These are phyloP conservation scores for Aureobasidium sp. DNA, from an alignment of 2,329 filamentous ascomycete genomes.

Conservation along the genomic window DNA sequence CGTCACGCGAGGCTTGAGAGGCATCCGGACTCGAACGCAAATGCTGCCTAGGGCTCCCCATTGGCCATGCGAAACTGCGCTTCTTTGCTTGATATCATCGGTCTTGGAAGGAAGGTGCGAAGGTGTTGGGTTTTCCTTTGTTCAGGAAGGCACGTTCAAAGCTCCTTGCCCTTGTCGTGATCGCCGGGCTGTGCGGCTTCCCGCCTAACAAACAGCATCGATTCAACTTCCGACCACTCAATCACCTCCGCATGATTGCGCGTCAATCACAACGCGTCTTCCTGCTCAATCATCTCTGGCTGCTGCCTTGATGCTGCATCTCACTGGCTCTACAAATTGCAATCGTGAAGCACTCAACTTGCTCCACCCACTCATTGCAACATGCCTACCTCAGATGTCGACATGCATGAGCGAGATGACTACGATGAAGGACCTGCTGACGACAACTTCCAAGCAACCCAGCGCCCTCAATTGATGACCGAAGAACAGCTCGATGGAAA, in stretches of 20 bases:
- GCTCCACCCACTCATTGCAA: slow-evolving; percentile 10
- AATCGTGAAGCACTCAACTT: background rate
- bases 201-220: background rate
- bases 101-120: background rate
- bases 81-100: background rate
- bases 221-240: background rate
- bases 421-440: slow-evolving; percentile 37
- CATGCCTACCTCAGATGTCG: slow-evolving; percentile 23
- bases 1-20: slow-evolving; percentile 18
- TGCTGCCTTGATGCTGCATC: slow-evolving; percentile 2
- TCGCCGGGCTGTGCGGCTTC: background rate
- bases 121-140: background rate
- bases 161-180: background rate
- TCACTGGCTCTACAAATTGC: background rate
- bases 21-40: background rate
- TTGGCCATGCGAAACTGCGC: background rate
- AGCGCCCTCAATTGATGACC: slow-evolving; percentile 25
- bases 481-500: slow-evolving; percentile 44
- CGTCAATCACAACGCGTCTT: background rate
- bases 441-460: slow-evolving; percentile 33
- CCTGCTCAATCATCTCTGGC: background rate
- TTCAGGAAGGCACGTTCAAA: background rate
- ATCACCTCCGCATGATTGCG: background rate
- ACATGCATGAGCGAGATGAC: slow-evolving; percentile 35
- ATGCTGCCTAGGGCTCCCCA: slow-evolving; percentile 8